Conservation (phyloP, 1,284 basidiomycete genomes). For the Ceratobasidium sp. region DNA sequence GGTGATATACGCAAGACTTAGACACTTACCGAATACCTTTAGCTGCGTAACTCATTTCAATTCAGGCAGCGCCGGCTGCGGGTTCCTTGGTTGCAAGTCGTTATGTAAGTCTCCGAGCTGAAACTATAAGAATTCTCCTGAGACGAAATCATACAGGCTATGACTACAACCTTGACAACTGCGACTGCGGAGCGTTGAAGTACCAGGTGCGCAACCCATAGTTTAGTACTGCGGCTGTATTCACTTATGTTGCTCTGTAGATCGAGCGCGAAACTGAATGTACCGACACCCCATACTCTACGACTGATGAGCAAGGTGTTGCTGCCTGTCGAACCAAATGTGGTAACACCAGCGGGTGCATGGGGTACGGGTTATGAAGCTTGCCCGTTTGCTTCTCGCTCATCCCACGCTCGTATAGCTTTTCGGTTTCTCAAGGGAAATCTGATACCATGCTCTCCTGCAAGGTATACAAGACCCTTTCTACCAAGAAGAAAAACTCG, state of each 20-base stretch:
- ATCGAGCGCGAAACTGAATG: constrained; percentile 10
- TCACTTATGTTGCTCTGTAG: neutral
- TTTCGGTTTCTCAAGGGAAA: neutral
- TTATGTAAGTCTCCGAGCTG: neutral
- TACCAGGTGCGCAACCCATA: constrained; percentile 12
- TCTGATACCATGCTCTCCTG: neutral
- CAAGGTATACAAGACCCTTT: neutral
- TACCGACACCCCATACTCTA: neutral
- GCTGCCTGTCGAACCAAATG: constrained; percentile 20
- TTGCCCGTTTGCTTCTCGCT: neutral
- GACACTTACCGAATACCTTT: neutral
- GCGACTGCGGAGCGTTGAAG: constrained; percentile 23
- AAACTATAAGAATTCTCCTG: neutral
- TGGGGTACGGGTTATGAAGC: neutral
- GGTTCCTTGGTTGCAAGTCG: constrained; percentile 30
- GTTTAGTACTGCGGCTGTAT: neutral
- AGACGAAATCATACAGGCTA: neutral
- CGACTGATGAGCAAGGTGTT: constrained; percentile 1
- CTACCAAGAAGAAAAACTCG: neutral
- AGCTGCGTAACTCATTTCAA: constrained; percentile 34
- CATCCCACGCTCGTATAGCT: neutral
- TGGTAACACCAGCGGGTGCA: neutral
- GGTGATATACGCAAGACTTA: neutral
- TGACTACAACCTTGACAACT: constrained; percentile 15
- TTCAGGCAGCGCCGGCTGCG: constrained; percentile 16